These are phyloP conservation scores for Mercurialis annua DNA, from an alignment of 345 rosid species.

Conservation along the genomic window DNA sequence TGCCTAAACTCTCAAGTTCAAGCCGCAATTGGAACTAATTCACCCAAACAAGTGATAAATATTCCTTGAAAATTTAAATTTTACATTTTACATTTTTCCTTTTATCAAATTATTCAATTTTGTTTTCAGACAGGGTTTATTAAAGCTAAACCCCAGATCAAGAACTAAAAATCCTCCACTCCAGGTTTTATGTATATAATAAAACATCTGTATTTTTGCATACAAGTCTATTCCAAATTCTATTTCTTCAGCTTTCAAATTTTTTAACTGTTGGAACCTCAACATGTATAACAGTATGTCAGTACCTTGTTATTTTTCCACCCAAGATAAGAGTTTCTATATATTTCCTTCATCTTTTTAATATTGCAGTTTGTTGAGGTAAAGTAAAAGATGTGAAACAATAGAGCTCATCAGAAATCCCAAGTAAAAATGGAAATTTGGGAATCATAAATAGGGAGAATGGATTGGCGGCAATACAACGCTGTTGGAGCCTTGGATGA, in stretches of 20 bases:
- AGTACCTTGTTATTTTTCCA: neutral
- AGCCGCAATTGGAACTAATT: too few relatives aligned
- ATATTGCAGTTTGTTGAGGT: neutral
- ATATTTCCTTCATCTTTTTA: neutral
- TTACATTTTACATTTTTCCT: too few relatives aligned
- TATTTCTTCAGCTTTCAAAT: too few relatives aligned
- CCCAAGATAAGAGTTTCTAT: neutral
- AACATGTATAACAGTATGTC: neutral
- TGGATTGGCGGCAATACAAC: neutral
- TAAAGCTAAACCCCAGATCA: too few relatives aligned
- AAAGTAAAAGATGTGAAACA: neutral
- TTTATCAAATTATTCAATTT: too few relatives aligned
- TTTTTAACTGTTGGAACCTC: neutral
- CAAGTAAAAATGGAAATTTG: neutral
- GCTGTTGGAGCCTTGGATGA: neutral
- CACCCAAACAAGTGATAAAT: too few relatives aligned
- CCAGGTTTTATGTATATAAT: too few relatives aligned
- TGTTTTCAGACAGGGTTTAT: too few relatives aligned
- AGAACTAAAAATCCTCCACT: too few relatives aligned
- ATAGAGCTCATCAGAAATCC: neutral
- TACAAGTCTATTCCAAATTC: neutral
- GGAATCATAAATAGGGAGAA: neutral
- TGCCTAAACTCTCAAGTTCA: too few relatives aligned
- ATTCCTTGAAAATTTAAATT: too few relatives aligned
- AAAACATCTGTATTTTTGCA: too few relatives aligned